Conservation (phyloP, 805 yeast species). For the Lipomyces anomalus region DNA sequence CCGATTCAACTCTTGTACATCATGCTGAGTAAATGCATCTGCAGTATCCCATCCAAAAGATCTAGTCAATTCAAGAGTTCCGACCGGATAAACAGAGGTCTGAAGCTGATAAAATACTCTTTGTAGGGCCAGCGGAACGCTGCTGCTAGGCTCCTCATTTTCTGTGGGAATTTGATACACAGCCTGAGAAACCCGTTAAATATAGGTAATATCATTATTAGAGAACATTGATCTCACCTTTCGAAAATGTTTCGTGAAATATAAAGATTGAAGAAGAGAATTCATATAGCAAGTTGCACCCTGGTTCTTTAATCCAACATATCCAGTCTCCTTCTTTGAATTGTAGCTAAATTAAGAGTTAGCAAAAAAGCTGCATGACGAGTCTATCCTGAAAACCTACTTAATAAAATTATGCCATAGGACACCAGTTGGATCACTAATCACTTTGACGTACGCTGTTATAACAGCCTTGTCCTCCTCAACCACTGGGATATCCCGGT, state of each 20-base stretch:
- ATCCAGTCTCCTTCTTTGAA: constrained; percentile 82
- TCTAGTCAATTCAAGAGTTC: constrained; percentile 77
- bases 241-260: constrained; percentile 75
- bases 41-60: constrained; percentile 97
- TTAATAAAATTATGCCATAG: constrained; percentile 84
- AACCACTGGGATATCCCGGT: constrained; percentile 39
- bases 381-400: constrained; percentile 21
- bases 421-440: constrained; percentile 89
- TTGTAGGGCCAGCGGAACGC: constrained; percentile 82
- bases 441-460: constrained; percentile 67
- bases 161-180: constrained; percentile 88
- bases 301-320: constrained; percentile 88
- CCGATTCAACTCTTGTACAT: constrained; percentile 93
- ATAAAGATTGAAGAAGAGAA: constrained; percentile 85
- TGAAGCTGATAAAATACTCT: constrained; percentile 76
- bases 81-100: constrained; percentile 68
- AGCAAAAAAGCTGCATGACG: background rate
- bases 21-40: constrained; percentile 96
- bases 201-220: no score
- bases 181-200: no score
- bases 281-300: constrained; percentile 98
- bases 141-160: constrained; percentile 44
- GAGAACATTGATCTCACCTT: no score
- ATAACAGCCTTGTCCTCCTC: constrained; percentile 58
- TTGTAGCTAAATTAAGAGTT: constrained; percentile 43